Conservation (phyloP, 768 basidiomycete species). For the Lactifluus pinguis region DNA sequence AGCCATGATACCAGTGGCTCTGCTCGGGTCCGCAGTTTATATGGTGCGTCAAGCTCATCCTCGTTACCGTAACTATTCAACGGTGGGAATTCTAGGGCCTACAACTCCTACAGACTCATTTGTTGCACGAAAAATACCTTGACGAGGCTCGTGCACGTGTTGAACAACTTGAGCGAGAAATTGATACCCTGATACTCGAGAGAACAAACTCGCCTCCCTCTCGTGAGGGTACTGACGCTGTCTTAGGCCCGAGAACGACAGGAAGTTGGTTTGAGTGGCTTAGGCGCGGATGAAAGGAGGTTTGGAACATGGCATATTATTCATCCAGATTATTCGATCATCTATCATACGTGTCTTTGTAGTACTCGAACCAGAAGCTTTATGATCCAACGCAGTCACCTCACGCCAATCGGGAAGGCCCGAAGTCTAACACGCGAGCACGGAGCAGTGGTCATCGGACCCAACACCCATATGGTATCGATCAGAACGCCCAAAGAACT, state of each 20-base stretch:
- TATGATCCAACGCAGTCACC: neutral
- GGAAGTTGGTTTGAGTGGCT: conserved; percentile 4
- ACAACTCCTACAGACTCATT: conserved; percentile 49
- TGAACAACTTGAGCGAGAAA: conserved; percentile 48
- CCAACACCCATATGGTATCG: conserved; percentile 8
- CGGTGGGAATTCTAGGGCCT: conserved; percentile 36
- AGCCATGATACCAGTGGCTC: conserved; percentile 67
- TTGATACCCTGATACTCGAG: conserved; percentile 29
- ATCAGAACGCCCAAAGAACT: conserved; percentile 1
- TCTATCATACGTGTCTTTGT: neutral
- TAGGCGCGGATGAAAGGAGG: neutral
- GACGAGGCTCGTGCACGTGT: conserved; percentile 50
- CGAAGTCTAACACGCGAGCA: neutral
- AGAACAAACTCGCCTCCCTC: neutral
- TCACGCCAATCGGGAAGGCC: neutral
- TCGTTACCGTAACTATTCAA: conserved; percentile 1
- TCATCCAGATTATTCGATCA: neutral
- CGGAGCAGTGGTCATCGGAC: neutral
- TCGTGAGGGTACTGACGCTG: neutral
- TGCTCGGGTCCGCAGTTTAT: conserved; percentile 74
- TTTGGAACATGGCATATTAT: neutral
- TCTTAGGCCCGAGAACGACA: neutral
- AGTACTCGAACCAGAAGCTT: neutral
- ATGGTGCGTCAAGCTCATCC: conserved; percentile 37
- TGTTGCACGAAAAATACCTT: conserved; percentile 66